Percentiles rank a stretch among this genome's conserved stretches.
These are phyloP conservation scores for Gloeophyllum trabeum DNA, from an alignment of 768 basidiomycete species.

Conservation along the genomic window DNA sequence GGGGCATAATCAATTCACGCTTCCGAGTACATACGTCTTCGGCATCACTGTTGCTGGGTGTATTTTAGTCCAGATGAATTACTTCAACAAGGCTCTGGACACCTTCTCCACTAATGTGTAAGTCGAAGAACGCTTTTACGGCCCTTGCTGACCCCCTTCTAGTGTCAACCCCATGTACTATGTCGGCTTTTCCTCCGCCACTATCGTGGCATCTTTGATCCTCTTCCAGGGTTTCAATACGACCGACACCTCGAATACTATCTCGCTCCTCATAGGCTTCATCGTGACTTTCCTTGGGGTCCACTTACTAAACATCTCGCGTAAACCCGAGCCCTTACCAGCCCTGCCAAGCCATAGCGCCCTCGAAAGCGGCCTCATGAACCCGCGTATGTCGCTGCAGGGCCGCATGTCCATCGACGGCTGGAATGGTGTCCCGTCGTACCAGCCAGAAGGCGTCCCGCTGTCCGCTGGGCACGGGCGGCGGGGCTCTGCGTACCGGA, in stretches of 20 bases:
- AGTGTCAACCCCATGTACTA: slow-evolving; percentile 98
- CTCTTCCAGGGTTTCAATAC: slow-evolving; percentile 98
- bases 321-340: slow-evolving; percentile 30
- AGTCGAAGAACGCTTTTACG: slow-evolving; percentile 18
- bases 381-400: slow-evolving; percentile 72
- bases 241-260: slow-evolving; percentile 63
- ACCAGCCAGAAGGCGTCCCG: slow-evolving; percentile 16
- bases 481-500: slow-evolving; percentile 52
- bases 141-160: slow-evolving; percentile 1
- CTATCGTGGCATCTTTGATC: slow-evolving; percentile 89
- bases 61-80: slow-evolving; percentile 90
- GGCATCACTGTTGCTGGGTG: slow-evolving; percentile 71
- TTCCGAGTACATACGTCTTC: slow-evolving; percentile 95
- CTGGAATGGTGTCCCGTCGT: slow-evolving; percentile 37
- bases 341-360: slow-evolving; percentile 34
- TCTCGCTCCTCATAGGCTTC: slow-evolving; percentile 86
- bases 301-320: slow-evolving; percentile 82
- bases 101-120: slow-evolving; percentile 97
- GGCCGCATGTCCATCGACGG: slow-evolving; percentile 75
- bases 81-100: slow-evolving; percentile 97
- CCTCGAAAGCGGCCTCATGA: slow-evolving; percentile 57
- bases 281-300: slow-evolving; percentile 92
- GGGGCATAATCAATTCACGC: slow-evolving; percentile 92
- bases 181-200: slow-evolving; percentile 90
- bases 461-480: slow-evolving; percentile 42